Conservation (phyloP, 2,329 filamentous ascomycete genomes). For the Xylaria sp. region DNA sequence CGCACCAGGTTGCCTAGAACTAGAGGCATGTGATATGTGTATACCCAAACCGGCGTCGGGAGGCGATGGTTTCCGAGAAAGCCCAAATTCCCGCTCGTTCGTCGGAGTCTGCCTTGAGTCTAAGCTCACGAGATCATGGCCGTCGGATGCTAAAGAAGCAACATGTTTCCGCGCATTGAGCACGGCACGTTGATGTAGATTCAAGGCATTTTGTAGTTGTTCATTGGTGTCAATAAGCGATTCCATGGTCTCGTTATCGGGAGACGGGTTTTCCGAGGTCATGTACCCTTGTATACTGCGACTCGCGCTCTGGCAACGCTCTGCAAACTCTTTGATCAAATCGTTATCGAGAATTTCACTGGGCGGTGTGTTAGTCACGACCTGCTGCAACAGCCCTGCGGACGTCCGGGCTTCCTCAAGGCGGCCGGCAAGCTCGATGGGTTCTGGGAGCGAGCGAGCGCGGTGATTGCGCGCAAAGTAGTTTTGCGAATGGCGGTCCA, state of each 20-base stretch:
- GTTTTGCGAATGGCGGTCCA: slow-evolving; percentile 55
- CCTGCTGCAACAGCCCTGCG: slow-evolving; percentile 88
- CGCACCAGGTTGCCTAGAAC: slow-evolving; percentile 33
- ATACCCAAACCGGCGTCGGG: slow-evolving; percentile 25
- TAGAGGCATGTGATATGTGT: slow-evolving; percentile 31
- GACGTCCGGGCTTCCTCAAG: slow-evolving; percentile 91
- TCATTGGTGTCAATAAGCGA: slow-evolving; percentile 95
- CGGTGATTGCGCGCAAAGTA: slow-evolving; percentile 61
- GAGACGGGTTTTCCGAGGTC: slow-evolving; percentile 74
- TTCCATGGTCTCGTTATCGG: slow-evolving; percentile 93
- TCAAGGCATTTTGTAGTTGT: slow-evolving; percentile 80
- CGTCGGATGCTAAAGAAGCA: slow-evolving; percentile 48
- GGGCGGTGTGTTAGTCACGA: slow-evolving; percentile 83
- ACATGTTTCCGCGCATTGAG: slow-evolving; percentile 63
- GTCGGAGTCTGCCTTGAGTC: slow-evolving; percentile 16
- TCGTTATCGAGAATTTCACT: slow-evolving; percentile 80
- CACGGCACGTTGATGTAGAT: slow-evolving; percentile 82
- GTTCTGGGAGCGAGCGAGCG: slow-evolving; percentile 63
- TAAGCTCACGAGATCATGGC: slow-evolving; percentile 37
- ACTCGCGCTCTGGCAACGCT: slow-evolving; percentile 81
- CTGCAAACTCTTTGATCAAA: slow-evolving; percentile 89
- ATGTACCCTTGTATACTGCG: slow-evolving; percentile 87
- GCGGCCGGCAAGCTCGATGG: slow-evolving; percentile 78
- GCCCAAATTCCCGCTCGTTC: slow-evolving; percentile 8
- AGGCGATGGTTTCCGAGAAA: slow-evolving; percentile 19